Conservation (phyloP, 2,329 filamentous ascomycete species). For the Apiospora saccharicola region DNA sequence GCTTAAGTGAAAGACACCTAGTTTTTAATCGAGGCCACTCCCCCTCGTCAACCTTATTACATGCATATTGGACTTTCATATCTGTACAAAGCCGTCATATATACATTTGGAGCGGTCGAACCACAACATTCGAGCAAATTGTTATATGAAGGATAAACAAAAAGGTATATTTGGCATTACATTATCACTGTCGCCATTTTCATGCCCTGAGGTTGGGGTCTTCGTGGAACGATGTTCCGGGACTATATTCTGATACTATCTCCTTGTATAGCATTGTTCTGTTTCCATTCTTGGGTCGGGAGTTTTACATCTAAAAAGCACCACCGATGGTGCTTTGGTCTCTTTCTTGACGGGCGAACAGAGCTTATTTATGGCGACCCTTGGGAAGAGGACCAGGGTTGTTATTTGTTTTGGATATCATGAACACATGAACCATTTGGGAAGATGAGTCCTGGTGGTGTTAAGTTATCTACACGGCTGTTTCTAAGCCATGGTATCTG, state of each 20-base stretch:
- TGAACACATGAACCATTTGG: neutral
- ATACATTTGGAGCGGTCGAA: neutral
- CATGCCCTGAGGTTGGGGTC: neutral
- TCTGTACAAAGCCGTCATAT: neutral
- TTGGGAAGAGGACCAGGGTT: neutral
- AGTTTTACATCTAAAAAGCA: neutral
- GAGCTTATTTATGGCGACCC: neutral
- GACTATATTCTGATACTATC: neutral
- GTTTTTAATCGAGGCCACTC: neutral
- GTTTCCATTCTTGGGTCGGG: neutral
- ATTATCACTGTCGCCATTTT: slow-evolving; percentile 2
- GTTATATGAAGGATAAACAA: neutral
- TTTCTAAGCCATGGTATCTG: neutral
- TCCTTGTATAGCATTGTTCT: neutral
- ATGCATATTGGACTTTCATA: neutral
- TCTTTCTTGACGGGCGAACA: neutral
- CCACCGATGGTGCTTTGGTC: neutral
- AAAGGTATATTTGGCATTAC: neutral
- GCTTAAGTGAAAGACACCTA: neutral
- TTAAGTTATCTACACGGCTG: neutral
- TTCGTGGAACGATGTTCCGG: neutral
- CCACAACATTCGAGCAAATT: neutral
- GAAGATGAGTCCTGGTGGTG: neutral
- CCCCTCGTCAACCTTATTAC: neutral
- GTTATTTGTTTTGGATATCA: neutral